These are phyloP conservation scores for Colletotrichum orchidophilum DNA, from an alignment of 2,329 filamentous ascomycete species.

Conservation along the genomic window DNA sequence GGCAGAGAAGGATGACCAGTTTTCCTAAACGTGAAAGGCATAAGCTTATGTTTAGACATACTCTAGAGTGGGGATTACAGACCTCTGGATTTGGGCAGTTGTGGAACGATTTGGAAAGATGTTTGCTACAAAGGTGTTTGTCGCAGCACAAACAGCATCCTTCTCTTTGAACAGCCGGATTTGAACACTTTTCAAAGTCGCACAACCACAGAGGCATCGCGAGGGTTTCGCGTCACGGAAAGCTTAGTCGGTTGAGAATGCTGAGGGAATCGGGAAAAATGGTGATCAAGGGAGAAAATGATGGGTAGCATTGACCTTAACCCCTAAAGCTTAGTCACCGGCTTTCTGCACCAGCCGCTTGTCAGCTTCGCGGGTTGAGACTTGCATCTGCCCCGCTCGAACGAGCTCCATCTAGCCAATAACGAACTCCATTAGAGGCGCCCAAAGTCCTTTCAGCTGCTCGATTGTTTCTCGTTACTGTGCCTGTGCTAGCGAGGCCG, in stretches of 20 bases:
- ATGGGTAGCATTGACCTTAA: neutral
- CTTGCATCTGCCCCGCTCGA: neutral
- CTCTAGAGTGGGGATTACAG: slow-evolving; percentile 11
- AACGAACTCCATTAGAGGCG: neutral
- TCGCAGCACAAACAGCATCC: slow-evolving; percentile 40
- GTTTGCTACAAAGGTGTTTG: slow-evolving; percentile 38
- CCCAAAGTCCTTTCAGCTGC: neutral
- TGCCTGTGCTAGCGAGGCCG: neutral
- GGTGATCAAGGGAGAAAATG: neutral
- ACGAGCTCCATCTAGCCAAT: neutral
- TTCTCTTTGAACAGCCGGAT: slow-evolving; percentile 37
- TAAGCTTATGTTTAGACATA: neutral
- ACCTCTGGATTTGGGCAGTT: too few relatives aligned
- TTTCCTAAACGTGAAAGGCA: neutral
- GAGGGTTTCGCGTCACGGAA: neutral
- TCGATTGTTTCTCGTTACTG: neutral
- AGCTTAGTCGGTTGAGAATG: neutral
- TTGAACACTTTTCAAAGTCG: neutral
- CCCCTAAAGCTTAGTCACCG: neutral
- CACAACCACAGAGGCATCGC: neutral
- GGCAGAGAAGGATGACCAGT: neutral
- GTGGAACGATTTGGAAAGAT: slow-evolving; percentile 35
- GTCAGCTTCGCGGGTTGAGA: too few relatives aligned
- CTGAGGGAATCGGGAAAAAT: neutral
- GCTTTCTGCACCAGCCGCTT: neutral